These are phyloP conservation scores for Perkinsus olseni DNA, from an alignment of 169 alveolate genomes.

Conservation along the genomic window DNA sequence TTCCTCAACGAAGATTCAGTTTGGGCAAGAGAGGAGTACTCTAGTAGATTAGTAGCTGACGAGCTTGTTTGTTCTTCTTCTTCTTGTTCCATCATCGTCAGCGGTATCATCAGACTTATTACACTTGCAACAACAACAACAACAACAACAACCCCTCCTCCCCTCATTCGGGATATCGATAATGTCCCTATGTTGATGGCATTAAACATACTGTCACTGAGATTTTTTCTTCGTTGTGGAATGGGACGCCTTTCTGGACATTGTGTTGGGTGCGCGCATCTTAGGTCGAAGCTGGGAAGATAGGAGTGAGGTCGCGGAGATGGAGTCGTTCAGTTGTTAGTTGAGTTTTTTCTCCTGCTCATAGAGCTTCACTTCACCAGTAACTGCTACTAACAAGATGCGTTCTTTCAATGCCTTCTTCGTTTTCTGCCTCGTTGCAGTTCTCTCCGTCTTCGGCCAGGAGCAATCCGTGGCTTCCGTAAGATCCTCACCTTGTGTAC, in stretches of 20 bases:
- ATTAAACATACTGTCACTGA: not conserved
- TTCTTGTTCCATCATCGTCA: not conserved
- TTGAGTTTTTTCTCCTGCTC: constrained; percentile 2
- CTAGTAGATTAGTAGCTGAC: not conserved
- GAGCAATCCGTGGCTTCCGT: not conserved
- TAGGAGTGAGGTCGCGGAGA: not conserved
- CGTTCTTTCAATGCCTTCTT: not conserved
- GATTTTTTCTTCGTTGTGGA: not conserved
- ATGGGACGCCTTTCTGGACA: not conserved
- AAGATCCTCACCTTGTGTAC: not conserved
- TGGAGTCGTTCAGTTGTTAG: not conserved
- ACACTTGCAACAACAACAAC: too few species aligned
- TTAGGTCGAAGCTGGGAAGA: not conserved
- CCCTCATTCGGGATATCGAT: too few species aligned
- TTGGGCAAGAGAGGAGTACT: not conserved
- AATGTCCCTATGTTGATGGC: not conserved
- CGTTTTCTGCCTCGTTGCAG: not conserved
- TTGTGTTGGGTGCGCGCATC: not conserved
- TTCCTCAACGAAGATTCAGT: not conserved
- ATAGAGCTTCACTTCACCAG: not conserved
- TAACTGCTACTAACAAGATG: not conserved
- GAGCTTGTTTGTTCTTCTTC: not conserved
- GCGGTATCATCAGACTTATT: not conserved
- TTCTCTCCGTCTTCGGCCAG: not conserved
- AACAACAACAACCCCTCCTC: too few species aligned